Base-by-base conservation (phyloP, 441 rosid species). In the Erodium chrysanthum region DNA sequence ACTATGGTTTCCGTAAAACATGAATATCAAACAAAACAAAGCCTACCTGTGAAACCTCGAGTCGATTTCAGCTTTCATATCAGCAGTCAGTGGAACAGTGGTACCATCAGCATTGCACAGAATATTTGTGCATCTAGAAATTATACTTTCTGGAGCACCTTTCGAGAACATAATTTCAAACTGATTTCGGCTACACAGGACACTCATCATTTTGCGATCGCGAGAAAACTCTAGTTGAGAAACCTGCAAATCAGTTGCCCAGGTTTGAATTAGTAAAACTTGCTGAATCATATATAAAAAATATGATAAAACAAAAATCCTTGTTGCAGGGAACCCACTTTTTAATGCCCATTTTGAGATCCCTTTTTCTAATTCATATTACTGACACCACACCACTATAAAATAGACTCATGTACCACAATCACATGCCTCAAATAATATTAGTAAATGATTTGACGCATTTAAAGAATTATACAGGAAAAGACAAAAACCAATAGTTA, bases 181-280 rank as follows among this genome's bases (percentile, higher is more conserved):
- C 81, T 88, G 87, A 78, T 87, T 88, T 80, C 79, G 89, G 81
- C 86, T 85, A 74, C 92, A 87, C 71, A 94, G 90, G 78, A 85
- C 91, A 77, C 96, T 91, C 99, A 94, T 94, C 96, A 91, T 87
- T 76, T 94, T 94, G 74, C 99, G 96, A 74, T 91, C 96, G 69
- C 99, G 97, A 64, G 99, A 89, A 81, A 94, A 94, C 65, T 92
- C 99, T 82, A 94, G 78, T 72, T 80, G 79, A 71, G 87, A 94
- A 75, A 89, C 91, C 99, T 94, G 83, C 64, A 78, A 69, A 65
- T 66, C 67, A 69, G 25, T 10, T 59, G 60, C 33, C 10, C 33
- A 23, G 64, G 17, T 11, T 20, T 59, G 37, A 71, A 59, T 74
- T 31, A 33, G 31, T 66, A 33, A 37, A 70, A 58, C 59, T 63